Evolutionary conservation across 169 alveolate species (phyloP).

Genomic region (Cryptosporidium baileyi): DNA sequence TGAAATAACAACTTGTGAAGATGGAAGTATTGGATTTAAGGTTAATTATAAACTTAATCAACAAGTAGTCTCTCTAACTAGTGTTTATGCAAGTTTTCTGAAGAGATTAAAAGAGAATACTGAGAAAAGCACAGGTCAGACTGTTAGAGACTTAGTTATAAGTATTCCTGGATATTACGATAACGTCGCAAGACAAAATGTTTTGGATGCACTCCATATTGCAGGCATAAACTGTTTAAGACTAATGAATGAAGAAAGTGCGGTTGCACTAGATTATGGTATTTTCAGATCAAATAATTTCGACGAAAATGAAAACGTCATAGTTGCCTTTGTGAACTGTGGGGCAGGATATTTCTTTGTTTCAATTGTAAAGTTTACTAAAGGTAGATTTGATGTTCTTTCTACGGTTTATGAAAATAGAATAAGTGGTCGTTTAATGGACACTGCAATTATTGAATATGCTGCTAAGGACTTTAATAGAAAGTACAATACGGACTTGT

Average conservation of each 20-base stretch:
- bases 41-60: constrained; percentile 57
- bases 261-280: constrained; percentile 96
- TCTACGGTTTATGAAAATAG: constrained; percentile 90
- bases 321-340: constrained; percentile 93
- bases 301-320: constrained; percentile 86
- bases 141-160: constrained; percentile 44
- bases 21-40: constrained; percentile 72
- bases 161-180: constrained; percentile 68
- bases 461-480: constrained; percentile 87
- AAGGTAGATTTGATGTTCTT: constrained; percentile 87
- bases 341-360: constrained; percentile 93
- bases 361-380: constrained; percentile 88
- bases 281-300: constrained; percentile 92
- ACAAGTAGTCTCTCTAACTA: constrained; percentile 31
- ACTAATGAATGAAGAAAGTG: constrained; percentile 94
- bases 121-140: constrained; percentile 56
- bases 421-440: constrained; percentile 96
- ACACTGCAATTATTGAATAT: constrained; percentile 86
- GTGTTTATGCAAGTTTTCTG: constrained; percentile 49
- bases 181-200: constrained; percentile 65
- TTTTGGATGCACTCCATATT: constrained; percentile 90
- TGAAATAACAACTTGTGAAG: constrained; percentile 64
- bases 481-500: constrained; percentile 88
- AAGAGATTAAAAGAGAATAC: constrained; percentile 58
- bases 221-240: constrained; percentile 92